Conservation (phyloP, 148 eudicot species). For the Vaccinium corymbosum region DNA sequence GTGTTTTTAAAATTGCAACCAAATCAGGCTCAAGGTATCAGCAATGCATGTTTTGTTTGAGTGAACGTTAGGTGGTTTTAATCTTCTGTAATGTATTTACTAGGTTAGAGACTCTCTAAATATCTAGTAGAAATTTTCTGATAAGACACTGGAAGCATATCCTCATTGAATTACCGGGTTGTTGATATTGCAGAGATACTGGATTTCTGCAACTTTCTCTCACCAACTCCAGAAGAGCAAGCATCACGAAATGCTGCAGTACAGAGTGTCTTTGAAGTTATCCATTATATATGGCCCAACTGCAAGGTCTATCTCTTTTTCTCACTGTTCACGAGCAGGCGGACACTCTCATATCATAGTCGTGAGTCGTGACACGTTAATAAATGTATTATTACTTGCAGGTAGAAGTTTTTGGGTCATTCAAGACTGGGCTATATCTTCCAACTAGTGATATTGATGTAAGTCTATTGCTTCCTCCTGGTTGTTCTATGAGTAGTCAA, state of each 20-base stretch:
- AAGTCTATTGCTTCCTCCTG: conserved; percentile 28
- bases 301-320: conserved; percentile 50
- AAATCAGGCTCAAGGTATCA: background rate
- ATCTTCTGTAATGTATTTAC: background rate
- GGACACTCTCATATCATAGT: background rate
- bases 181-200: conserved; percentile 62
- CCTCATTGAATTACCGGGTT: background rate
- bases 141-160: background rate
- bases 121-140: background rate
- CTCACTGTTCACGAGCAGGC: background rate
- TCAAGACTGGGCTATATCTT: conserved; percentile 94
- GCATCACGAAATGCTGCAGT: conserved; percentile 65
- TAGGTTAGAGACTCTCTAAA: background rate
- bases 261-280: conserved; percentile 65
- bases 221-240: conserved; percentile 88
- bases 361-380: background rate
- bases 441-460: conserved; percentile 98
- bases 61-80: background rate
- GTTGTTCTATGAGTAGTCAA: background rate
- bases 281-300: conserved; percentile 85
- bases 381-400: conserved; percentile 30
- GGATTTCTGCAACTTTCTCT: conserved; percentile 91
- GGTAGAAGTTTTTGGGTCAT: conserved; percentile 95
- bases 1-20: background rate
- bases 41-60: background rate